A percentile compares a stretch with the other conserved stretches of the same genome.
Conservation (phyloP, 768 basidiomycete genomes). For the Boletus vermiculosoides region DNA sequence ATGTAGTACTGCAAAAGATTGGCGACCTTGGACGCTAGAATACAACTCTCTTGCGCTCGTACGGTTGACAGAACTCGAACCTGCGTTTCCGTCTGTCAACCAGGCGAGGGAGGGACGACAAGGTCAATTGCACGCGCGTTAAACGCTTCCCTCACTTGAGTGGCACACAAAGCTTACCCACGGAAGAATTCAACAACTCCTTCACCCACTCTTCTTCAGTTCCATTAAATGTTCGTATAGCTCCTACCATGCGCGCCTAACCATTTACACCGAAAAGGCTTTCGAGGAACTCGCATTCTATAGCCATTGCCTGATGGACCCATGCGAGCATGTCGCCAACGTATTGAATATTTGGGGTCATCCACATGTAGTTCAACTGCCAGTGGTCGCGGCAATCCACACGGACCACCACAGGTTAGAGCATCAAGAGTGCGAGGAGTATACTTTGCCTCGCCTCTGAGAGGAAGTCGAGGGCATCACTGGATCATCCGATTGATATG, state of each 20-base stretch:
- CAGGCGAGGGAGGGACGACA: too few relatives aligned
- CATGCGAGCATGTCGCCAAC: slow-evolving; percentile 33
- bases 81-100: slow-evolving; percentile 36
- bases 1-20: slow-evolving; percentile 95
- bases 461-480: slow-evolving; percentile 73
- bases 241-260: slow-evolving; percentile 66
- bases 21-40: slow-evolving; percentile 88
- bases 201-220: slow-evolving; percentile 71
- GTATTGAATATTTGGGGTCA: slow-evolving; percentile 93
- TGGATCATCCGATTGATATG: slow-evolving; percentile 24
- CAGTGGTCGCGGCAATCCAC: too few relatives aligned
- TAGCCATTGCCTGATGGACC: too few relatives aligned
- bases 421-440: slow-evolving; percentile 83
- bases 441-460: slow-evolving; percentile 81
- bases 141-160: too few relatives aligned
- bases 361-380: slow-evolving; percentile 98
- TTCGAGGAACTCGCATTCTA: slow-evolving; percentile 59
- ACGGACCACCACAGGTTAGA: too few relatives aligned
- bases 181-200: too few relatives aligned
- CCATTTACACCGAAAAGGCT: slow-evolving; percentile 70
- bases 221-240: slow-evolving; percentile 52
- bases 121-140: too few relatives aligned
- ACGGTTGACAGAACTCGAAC: slow-evolving; percentile 91
- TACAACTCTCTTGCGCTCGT: slow-evolving; percentile 89
- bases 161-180: too few relatives aligned